Evolutionary conservation across 345 rosid species (phyloP).

Genomic region (Eucalyptus erythrocorys): DNA sequence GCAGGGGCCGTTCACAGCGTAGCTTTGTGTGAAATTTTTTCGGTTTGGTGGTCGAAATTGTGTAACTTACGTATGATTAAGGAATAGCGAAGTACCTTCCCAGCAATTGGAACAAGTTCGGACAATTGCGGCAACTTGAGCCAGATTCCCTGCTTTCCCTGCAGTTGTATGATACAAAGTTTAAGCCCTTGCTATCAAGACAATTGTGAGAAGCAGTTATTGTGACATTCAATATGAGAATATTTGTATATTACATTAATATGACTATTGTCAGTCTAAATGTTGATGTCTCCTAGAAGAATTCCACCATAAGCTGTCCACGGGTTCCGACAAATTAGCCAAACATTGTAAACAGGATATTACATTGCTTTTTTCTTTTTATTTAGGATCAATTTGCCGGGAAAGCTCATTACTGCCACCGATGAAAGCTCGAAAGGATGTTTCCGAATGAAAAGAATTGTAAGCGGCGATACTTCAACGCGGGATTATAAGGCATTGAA

Average conservation of each 20-base stretch:
- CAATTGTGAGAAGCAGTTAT: not conserved
- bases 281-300: not conserved
- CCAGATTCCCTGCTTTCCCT: constrained; percentile 91
- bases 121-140: constrained; percentile 70
- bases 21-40: not conserved
- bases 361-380: not conserved
- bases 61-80: not conserved
- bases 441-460: not conserved
- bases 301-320: not conserved
- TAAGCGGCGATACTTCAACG: not conserved
- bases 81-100: constrained; percentile 35
- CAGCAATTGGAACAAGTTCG: constrained; percentile 73
- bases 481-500: not conserved
- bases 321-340: not conserved
- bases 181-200: not conserved
- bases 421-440: not conserved
- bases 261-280: not conserved
- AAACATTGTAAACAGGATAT: not conserved
- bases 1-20: not conserved
- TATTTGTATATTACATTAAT: not conserved
- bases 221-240: not conserved
- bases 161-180: not conserved
- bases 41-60: not conserved
- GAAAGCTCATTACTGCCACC: not conserved
- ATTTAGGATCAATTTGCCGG: not conserved